These are phyloP conservation scores for Parastagonospora avenae DNA, from an alignment of 2,329 filamentous ascomycete species.

Conservation along the genomic window DNA sequence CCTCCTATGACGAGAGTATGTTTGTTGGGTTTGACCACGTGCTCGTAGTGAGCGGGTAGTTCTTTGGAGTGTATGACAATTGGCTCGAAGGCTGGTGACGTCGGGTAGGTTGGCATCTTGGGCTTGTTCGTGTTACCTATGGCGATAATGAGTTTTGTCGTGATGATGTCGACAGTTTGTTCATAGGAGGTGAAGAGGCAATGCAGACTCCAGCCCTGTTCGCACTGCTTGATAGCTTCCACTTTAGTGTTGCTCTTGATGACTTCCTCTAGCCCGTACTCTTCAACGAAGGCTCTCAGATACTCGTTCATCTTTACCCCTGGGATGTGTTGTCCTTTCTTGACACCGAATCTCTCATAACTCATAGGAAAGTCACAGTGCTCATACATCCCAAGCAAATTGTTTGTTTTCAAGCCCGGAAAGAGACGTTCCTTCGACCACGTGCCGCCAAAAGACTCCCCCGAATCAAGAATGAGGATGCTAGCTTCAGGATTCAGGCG, in stretches of 20 bases:
- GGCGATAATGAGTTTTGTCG: conserved; percentile 63
- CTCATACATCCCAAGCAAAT: conserved; percentile 49
- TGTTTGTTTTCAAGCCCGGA: conserved; percentile 52
- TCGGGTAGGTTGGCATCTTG: conserved; percentile 58
- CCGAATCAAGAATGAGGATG: conserved; percentile 50
- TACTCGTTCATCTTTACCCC: conserved; percentile 63
- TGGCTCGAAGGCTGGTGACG: conserved; percentile 56
- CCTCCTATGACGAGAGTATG: conserved; percentile 61
- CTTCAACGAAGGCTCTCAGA: conserved; percentile 48
- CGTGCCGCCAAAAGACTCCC: conserved; percentile 47
- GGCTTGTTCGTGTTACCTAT: conserved; percentile 66
- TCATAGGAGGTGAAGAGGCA: conserved; percentile 7
- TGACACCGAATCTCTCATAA: conserved; percentile 42
- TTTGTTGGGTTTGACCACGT: conserved; percentile 42
- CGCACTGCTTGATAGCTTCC: conserved; percentile 51
- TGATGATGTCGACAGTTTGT: conserved; percentile 38
- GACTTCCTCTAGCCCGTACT: conserved; percentile 53
- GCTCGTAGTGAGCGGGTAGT: conserved; percentile 50
- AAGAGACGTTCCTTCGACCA: conserved; percentile 50
- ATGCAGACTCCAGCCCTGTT: conserved; percentile 25
- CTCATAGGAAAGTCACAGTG: conserved; percentile 47
- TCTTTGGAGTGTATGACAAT: conserved; percentile 65
- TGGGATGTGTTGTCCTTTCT: conserved; percentile 63
- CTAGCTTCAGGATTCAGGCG: conserved; percentile 47
- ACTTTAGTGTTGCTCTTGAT: conserved; percentile 61